phyloP scores from a whole-genome alignment of 345 rosid species.

The Heritiera fomes region DNA sequence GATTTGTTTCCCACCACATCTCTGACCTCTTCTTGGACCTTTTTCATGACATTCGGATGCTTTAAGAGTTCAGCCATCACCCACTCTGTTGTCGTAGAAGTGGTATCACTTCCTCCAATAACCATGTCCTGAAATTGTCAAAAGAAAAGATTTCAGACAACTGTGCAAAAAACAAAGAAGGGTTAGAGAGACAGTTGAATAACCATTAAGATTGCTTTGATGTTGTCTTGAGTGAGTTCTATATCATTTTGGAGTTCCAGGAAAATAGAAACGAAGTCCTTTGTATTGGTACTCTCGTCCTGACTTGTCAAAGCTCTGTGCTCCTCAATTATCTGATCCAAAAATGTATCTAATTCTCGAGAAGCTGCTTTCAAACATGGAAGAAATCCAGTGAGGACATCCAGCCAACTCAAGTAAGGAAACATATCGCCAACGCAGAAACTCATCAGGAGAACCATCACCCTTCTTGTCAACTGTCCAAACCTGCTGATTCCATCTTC shows the following conservation, averaged over 20 bases:
- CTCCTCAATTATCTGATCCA: not conserved
- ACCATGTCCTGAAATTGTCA: not conserved
- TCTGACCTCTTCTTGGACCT: not conserved
- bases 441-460: not conserved
- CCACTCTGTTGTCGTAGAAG: not conserved
- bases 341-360: not conserved
- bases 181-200: not conserved
- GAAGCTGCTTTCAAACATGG: not conserved
- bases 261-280: not conserved
- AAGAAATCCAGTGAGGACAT: not conserved
- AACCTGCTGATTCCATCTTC: not conserved
- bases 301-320: not conserved
- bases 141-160: not conserved
- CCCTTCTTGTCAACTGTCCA: not conserved
- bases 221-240: not conserved
- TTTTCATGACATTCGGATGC: not conserved
- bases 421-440: not conserved
- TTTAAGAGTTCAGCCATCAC: not conserved
- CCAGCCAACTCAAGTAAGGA: not conserved
- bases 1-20: not conserved
- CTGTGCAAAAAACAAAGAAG: not conserved
- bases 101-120: not conserved
- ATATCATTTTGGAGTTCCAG: not conserved
- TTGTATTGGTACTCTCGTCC: not conserved
- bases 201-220: not conserved